Conservation (phyloP, 768 basidiomycete species). For the Hortiboletus flavorubellus region DNA sequence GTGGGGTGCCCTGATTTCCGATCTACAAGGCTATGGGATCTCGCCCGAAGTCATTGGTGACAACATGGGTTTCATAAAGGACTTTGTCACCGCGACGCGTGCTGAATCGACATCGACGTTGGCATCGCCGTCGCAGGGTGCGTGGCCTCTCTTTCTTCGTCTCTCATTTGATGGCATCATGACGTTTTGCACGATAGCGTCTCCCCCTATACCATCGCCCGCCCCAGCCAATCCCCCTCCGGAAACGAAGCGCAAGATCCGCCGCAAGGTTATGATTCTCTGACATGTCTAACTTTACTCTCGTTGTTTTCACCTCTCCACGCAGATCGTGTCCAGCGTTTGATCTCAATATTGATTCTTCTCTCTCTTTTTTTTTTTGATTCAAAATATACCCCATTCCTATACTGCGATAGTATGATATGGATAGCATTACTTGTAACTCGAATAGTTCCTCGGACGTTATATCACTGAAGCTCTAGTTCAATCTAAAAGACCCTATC, state of each 20-base stretch:
- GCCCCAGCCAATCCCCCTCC: constrained; percentile 9
- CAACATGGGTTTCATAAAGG: constrained; percentile 36
- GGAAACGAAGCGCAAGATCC: constrained; percentile 31
- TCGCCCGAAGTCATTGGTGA: constrained; percentile 29
- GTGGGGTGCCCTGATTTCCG: constrained; percentile 47
- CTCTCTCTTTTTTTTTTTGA: constrained; percentile 14
- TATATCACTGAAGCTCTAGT: constrained; percentile 5
- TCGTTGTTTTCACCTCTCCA: neutral
- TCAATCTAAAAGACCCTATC: constrained; percentile 7
- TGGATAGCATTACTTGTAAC: constrained; percentile 23
- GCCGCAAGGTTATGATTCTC: constrained; percentile 30
- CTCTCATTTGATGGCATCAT: neutral
- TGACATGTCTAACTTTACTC: constrained; percentile 5
- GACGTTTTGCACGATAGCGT: constrained; percentile 1
- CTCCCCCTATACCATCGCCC: constrained; percentile 10
- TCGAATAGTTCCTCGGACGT: constrained; percentile 13
- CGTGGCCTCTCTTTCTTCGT: neutral
- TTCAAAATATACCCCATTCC: constrained; percentile 11
- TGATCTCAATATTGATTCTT: constrained; percentile 4
- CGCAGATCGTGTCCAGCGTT: neutral
- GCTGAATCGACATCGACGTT: neutral
- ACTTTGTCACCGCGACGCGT: constrained; percentile 18
- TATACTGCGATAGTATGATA: constrained; percentile 16
- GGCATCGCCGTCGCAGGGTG: constrained; percentile 8
- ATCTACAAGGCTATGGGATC: constrained; percentile 41